Conservation (phyloP, 208 protist genomes). For the Trypanosoma lewisi region DNA sequence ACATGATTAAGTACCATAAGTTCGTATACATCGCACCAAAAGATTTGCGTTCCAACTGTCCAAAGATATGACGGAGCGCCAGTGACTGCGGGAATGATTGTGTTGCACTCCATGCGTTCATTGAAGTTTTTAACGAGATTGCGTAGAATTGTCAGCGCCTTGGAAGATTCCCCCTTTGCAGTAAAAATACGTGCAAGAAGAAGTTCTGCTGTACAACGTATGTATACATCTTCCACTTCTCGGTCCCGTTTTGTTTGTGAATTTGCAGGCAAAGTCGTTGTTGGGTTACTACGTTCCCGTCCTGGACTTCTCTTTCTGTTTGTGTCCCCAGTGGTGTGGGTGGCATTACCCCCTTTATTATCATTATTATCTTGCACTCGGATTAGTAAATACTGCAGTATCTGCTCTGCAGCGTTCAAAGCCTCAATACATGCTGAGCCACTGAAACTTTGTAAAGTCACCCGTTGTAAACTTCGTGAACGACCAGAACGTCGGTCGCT, state of each 20-base stretch:
- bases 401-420: conserved; percentile 38
- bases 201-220: conserved; percentile 9
- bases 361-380: not conserved
- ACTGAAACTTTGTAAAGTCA: conserved; percentile 10
- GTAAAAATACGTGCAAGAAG: conserved; percentile 23
- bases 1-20: conserved; percentile 39
- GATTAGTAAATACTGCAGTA: conserved; percentile 38
- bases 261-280: conserved; percentile 2
- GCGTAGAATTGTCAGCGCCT: conserved; percentile 14
- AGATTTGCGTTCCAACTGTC: conserved; percentile 37
- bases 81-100: not conserved
- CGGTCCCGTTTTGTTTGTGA: not conserved
- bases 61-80: conserved; percentile 43
- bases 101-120: not conserved
- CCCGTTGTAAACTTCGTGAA: conserved; percentile 2
- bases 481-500: conserved; percentile 16
- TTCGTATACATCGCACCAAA: conserved; percentile 48
- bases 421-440: conserved; percentile 58
- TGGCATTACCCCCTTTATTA: not conserved
- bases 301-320: not conserved
- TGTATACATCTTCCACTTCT: conserved; percentile 18
- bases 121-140: conserved; percentile 11
- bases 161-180: conserved; percentile 21
- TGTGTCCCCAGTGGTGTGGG: not conserved
- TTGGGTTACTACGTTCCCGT: not conserved